Evolutionary conservation across 129 eudicot species (phyloP).

Genomic region (Centella asiatica): DNA sequence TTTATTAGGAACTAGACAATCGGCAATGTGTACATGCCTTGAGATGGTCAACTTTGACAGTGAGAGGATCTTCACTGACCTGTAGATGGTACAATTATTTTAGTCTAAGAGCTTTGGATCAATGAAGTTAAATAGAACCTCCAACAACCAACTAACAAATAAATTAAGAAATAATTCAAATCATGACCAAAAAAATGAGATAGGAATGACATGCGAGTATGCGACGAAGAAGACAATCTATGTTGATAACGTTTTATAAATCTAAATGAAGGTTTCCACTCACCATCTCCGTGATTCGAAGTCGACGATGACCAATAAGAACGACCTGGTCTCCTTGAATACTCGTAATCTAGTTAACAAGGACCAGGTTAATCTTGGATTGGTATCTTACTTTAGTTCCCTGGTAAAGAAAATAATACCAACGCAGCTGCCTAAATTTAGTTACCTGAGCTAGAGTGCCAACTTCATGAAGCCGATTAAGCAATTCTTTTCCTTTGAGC

Average conservation of each 20-base stretch:
- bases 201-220: no score
- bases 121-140: background rate
- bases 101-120: conserved; percentile 1
- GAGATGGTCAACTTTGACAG: conserved; percentile 84
- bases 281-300: conserved; percentile 94
- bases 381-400: conserved; percentile 1
- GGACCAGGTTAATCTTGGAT: conserved; percentile 10
- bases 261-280: conserved; percentile 19
- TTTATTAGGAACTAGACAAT: conserved; percentile 8
- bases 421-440: background rate
- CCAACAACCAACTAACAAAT: background rate
- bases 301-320: conserved; percentile 91
- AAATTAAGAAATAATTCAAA: background rate
- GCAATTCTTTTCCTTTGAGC: conserved; percentile 79
- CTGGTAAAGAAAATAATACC: background rate
- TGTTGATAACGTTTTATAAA: background rate
- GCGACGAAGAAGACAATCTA: no score
- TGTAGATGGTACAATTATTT: conserved; percentile 22
- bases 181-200: background rate
- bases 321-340: conserved; percentile 88
- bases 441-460: conserved; percentile 95
- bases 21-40: conserved; percentile 38
- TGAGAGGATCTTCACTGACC: conserved; percentile 93
- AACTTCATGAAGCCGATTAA: conserved; percentile 92
- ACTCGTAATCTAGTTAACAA: conserved; percentile 56